phyloP scores from a whole-genome alignment of 805 yeast genomes.

The Candida namnaoensis region DNA sequence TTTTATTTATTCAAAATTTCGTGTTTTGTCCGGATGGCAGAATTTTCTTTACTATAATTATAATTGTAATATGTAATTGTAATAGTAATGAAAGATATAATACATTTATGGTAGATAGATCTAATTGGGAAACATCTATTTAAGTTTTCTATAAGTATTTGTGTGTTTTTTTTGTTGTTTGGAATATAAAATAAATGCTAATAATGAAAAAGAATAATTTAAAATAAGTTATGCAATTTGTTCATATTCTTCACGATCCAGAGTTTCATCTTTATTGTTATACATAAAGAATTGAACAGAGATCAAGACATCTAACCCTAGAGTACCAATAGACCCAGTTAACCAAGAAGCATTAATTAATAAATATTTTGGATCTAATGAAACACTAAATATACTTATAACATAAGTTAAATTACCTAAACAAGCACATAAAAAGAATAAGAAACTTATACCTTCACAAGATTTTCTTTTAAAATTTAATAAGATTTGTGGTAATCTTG shows the following conservation, averaged over 20 bases:
- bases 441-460: slow-evolving; percentile 90
- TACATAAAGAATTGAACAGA: slow-evolving; percentile 82
- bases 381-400: slow-evolving; percentile 70
- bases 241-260: slow-evolving; percentile 4
- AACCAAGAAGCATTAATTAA: slow-evolving; percentile 88
- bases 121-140: too few relatives aligned
- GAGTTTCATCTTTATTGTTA: slow-evolving; percentile 16
- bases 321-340: slow-evolving; percentile 84
- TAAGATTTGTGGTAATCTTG: slow-evolving; percentile 86
- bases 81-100: too few relatives aligned
- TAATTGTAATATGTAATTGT: too few relatives aligned
- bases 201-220: too few relatives aligned
- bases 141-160: too few relatives aligned
- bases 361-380: slow-evolving; percentile 59
- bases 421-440: slow-evolving; percentile 92
- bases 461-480: slow-evolving; percentile 81
- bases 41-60: too few relatives aligned
- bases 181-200: too few relatives aligned
- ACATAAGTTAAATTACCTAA: slow-evolving; percentile 90
- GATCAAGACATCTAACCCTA: slow-evolving; percentile 73
- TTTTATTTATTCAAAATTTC: too few relatives aligned
- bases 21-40: too few relatives aligned
- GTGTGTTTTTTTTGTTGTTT: too few relatives aligned
- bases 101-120: too few relatives aligned
- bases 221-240: neutral